Conservation (phyloP, 345 rosid species). For the Raphanus raphanistrum region DNA sequence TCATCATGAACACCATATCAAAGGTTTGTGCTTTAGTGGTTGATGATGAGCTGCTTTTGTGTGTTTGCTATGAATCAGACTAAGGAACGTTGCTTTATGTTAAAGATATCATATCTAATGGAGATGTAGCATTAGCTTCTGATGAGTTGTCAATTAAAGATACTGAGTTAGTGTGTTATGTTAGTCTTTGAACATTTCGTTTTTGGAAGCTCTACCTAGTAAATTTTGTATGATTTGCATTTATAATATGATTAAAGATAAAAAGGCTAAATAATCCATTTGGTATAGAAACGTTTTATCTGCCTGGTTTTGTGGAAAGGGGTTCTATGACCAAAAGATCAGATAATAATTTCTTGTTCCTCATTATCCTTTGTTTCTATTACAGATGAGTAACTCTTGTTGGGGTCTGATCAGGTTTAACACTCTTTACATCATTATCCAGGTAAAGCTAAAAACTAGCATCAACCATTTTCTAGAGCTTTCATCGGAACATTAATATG, state of each 20-base stretch:
- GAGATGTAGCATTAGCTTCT: not conserved
- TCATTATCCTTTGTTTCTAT: not conserved
- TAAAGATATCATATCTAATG: not conserved
- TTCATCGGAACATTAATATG: not conserved
- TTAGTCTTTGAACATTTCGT: constrained; percentile 1
- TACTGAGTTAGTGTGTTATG: not conserved
- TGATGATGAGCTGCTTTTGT: constrained; percentile 6
- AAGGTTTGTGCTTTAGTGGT: constrained; percentile 29
- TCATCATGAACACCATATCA: constrained; percentile 37
- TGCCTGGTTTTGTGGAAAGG: not conserved
- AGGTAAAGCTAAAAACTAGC: constrained; percentile 22
- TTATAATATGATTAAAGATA: not conserved
- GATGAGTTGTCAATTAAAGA: not conserved
- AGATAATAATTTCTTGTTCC: not conserved
- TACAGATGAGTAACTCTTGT: constrained; percentile 30
- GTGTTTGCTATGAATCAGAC: not conserved
- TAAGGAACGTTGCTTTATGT: not conserved
- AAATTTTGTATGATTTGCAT: not conserved
- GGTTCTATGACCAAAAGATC: not conserved
- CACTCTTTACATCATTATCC: not conserved
- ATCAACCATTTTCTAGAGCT: not conserved
- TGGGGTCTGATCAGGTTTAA: constrained; percentile 4
- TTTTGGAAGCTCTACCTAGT: not conserved
- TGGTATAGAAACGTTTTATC: not conserved
- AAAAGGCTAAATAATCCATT: not conserved